Evolutionary conservation across 768 basidiomycete genomes (phyloP), one percentile per base, ranked within the genome.

Genomic region (Termitomyces sp.): DNA sequence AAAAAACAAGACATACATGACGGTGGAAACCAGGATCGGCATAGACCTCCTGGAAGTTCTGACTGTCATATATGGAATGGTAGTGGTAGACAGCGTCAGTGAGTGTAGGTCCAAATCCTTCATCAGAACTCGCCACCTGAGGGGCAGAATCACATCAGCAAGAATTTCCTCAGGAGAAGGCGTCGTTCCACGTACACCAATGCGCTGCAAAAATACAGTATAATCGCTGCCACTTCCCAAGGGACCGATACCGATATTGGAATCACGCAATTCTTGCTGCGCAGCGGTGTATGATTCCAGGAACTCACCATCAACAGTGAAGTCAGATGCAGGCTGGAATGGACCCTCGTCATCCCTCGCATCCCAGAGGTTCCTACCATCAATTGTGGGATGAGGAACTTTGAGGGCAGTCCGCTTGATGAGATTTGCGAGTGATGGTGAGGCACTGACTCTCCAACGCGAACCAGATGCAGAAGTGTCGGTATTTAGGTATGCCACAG

Each of bases 181-280:
- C 3, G n/a, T 53, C 9, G 17, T 35, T 35, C 4, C 25, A 65
- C 73, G 41, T 64, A 77, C 77, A n/a, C 81, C 81, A 21, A 82
- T 65, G 48, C 86, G 77, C 69, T 98, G 92, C 64, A 98, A 72
- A 75, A 98, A 97, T 10, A 92, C 88, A 0, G 95, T 97, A 63
- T 81, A 98, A 70, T 98, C 96, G 57, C 90, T 92, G 25, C 92
- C 92, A 51, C 87, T 90, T 40, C 92, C 92, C n/a, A 94, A 73
- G 16, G 90, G 80, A 0, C 41, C 38, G 35, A 94, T 70, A 19
- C 78, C 81, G 3, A 71, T 74, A n/a, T 70, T 65, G 10, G 73
- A 68, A 27, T 73, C 66, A 29, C 68, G 67, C 4, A 68, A 60
- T 2, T 64, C 66, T 47, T 65, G 59, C 60, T 78, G 68, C 12